Conservation (phyloP, 768 basidiomycete genomes). For the Boletus pseudo-olivaceus region DNA sequence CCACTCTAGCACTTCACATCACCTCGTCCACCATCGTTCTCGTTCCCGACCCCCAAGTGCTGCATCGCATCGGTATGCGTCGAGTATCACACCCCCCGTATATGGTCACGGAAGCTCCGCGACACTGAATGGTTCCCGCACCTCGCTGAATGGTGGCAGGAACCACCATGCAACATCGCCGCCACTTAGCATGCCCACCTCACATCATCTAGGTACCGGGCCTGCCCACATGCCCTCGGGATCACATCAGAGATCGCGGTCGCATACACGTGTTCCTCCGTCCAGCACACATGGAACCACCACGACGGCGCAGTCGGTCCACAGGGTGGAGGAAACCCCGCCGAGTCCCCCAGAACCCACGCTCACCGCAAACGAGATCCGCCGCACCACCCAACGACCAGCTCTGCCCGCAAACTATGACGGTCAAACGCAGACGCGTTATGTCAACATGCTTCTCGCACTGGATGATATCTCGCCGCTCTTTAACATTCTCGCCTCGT, state of each 20-base stretch:
- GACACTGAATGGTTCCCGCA: constrained; percentile 17
- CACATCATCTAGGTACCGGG: constrained; percentile 4
- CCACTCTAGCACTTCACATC: constrained; percentile 15
- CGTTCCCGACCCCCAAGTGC: constrained; percentile 29
- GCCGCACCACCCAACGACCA: constrained; percentile 19
- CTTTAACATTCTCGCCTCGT: constrained; percentile 49
- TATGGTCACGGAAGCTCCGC: constrained; percentile 27
- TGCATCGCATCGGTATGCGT: constrained; percentile 30
- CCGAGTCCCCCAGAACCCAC: background rate
- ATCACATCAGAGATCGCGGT: constrained; percentile 18
- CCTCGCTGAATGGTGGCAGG: constrained; percentile 18
- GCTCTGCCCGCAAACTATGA: constrained; percentile 22
- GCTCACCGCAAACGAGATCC: constrained; percentile 16
- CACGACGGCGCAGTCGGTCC: background rate
- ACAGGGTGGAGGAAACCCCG: constrained; percentile 1
- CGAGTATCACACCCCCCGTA: constrained; percentile 23
- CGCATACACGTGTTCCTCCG: constrained; percentile 10
- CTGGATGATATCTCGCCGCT: constrained; percentile 51
- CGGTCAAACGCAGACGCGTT: constrained; percentile 39
- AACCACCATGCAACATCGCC: constrained; percentile 10
- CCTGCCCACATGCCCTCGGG: constrained; percentile 5
- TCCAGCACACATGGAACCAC: background rate
- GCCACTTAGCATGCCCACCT: constrained; percentile 4
- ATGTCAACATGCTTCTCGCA: constrained; percentile 61
- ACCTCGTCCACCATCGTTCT: constrained; percentile 20